These are phyloP conservation scores for Diaporthe helianthi DNA, from an alignment of 2,329 filamentous ascomycete genomes.

Conservation along the genomic window DNA sequence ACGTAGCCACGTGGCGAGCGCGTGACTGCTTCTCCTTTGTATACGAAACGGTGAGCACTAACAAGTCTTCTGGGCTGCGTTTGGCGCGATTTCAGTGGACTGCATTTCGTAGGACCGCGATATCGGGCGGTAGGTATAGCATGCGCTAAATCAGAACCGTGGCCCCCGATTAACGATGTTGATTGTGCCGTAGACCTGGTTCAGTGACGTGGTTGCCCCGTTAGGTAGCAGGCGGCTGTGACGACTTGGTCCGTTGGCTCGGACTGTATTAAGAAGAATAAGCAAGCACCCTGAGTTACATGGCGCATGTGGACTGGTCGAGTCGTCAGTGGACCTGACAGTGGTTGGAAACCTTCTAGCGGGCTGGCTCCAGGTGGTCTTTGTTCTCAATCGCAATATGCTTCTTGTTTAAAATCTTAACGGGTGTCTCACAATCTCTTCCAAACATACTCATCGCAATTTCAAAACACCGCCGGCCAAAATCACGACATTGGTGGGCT, in stretches of 20 bases:
- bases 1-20: background rate
- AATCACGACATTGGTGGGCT: background rate
- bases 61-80: conserved; percentile 8
- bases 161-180: background rate
- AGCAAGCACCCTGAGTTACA: too few relatives aligned
- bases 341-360: conserved; percentile 1
- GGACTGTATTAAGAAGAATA: background rate
- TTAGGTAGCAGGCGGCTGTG: background rate
- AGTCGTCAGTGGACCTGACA: too few relatives aligned
- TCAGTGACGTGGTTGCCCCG: background rate
- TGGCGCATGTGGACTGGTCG: background rate
- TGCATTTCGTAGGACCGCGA: background rate
- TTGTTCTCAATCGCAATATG: background rate
- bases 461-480: background rate
- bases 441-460: background rate
- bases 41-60: background rate
- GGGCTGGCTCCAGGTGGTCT: background rate
- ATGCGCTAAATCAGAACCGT: background rate
- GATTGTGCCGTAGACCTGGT: background rate
- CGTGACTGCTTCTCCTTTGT: background rate
- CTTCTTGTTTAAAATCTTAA: conserved; percentile 1
- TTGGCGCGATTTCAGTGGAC: conserved; percentile 8
- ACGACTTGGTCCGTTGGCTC: background rate
- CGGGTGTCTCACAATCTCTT: conserved; percentile 2
- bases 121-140: too few relatives aligned